These are phyloP conservation scores for Microbotryum lychnidis-dioicae DNA, from an alignment of 1,284 basidiomycete species.

Conservation along the genomic window DNA sequence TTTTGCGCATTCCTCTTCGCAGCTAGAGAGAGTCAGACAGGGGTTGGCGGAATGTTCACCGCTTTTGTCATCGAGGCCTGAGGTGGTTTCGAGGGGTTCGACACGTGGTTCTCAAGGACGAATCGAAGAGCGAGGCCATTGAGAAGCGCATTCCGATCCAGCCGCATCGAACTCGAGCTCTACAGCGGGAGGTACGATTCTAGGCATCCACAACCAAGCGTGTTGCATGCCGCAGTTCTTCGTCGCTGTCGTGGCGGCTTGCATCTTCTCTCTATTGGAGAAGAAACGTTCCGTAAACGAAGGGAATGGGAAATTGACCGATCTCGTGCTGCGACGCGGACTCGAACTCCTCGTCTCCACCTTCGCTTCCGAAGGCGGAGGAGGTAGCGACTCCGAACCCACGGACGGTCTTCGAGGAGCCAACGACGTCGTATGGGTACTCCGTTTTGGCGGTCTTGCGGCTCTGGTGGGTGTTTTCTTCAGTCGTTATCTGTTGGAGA, in stretches of 20 bases:
- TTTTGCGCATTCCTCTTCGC: too few relatives aligned
- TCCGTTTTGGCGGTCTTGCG: conserved; percentile 40
- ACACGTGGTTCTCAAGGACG: too few relatives aligned
- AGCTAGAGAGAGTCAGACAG: too few relatives aligned
- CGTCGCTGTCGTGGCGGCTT: conserved; percentile 37
- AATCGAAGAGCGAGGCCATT: background rate
- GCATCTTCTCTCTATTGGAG: conserved; percentile 35
- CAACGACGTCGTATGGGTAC: conserved; percentile 41
- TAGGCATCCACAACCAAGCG: conserved; percentile 36
- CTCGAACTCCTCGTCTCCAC: too few relatives aligned
- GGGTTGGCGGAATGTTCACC: background rate
- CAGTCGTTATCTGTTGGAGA: conserved; percentile 33
- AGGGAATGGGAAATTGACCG: too few relatives aligned
- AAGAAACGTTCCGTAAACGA: too few relatives aligned
- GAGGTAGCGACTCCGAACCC: conserved; percentile 1
- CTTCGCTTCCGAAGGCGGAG: background rate
- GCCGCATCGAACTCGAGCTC: too few relatives aligned
- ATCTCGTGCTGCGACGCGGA: too few relatives aligned
- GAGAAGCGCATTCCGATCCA: background rate
- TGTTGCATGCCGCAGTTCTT: conserved; percentile 35
- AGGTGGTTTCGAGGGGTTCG: too few relatives aligned
- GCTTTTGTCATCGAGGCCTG: background rate
- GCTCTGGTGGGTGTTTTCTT: conserved; percentile 34
- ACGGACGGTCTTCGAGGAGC: background rate
- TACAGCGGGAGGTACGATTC: conserved; percentile 25